Conservation (phyloP, 164 flowering plant genomes). For the Euptelea pleiosperma region DNA sequence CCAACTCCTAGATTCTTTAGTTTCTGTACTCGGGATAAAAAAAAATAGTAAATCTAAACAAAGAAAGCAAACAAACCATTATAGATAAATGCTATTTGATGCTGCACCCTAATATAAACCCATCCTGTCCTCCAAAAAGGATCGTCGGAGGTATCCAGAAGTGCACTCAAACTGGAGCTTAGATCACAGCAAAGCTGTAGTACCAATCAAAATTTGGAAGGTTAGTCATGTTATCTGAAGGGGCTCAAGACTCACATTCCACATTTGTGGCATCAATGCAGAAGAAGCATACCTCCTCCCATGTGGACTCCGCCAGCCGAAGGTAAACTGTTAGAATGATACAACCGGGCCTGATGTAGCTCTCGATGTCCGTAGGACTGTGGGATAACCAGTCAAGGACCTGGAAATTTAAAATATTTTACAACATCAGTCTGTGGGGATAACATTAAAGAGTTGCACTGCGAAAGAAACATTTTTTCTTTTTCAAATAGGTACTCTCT, state of each 20-base stretch:
- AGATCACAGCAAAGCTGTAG: slow-evolving; percentile 50
- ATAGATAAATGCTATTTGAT: slow-evolving; percentile 45
- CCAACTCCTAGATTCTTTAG: no score
- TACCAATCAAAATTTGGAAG: not conserved
- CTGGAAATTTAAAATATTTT: slow-evolving; percentile 33
- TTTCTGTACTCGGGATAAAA: no score
- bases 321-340: slow-evolving; percentile 65
- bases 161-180: slow-evolving; percentile 50
- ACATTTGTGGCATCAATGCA: not conserved
- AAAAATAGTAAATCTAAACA: not conserved
- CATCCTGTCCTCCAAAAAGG: slow-evolving; percentile 69
- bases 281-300: slow-evolving; percentile 62
- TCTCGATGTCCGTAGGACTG: slow-evolving; percentile 86
- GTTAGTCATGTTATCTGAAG: not conserved
- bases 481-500: no score
- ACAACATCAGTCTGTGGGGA: slow-evolving; percentile 11
- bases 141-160: slow-evolving; percentile 36
- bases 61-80: slow-evolving; percentile 34
- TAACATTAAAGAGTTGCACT: not conserved
- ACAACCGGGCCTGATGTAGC: slow-evolving; percentile 90
- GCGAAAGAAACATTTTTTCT: no score
- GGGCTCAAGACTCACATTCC: no score
- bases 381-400: slow-evolving; percentile 76
- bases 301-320: slow-evolving; percentile 41
- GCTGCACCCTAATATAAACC: slow-evolving; percentile 52